A percentile compares a stretch with the other conserved stretches of the same genome.
Conservation (phyloP, 805 yeast genomes). For the Metschnikowia proteae region DNA sequence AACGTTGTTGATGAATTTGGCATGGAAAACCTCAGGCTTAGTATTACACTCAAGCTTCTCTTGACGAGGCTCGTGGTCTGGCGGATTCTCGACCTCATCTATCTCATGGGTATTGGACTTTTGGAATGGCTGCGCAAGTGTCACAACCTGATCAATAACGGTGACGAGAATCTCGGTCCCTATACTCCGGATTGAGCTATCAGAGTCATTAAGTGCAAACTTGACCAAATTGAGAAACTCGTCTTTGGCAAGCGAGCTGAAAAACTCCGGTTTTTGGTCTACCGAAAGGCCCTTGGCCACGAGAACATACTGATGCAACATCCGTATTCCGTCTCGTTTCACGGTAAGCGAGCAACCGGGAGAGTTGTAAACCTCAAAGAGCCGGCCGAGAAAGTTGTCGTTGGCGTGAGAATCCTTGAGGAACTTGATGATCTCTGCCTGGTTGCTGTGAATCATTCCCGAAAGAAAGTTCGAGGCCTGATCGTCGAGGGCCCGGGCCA, state of each 20-base stretch:
- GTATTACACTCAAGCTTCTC: conserved; percentile 10
- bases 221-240: conserved; percentile 70
- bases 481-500: conserved; percentile 81
- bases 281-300: conserved; percentile 67
- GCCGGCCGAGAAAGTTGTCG: conserved; percentile 46
- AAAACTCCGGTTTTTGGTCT: conserved; percentile 61
- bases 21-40: conserved; percentile 20
- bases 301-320: conserved; percentile 74
- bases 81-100: conserved; percentile 23
- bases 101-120: conserved; percentile 16
- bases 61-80: neutral
- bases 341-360: conserved; percentile 11
- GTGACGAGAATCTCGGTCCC: conserved; percentile 80
- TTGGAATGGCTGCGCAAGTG: conserved; percentile 46
- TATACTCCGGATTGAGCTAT: conserved; percentile 50
- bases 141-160: conserved; percentile 79
- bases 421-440: conserved; percentile 59
- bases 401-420: conserved; percentile 45
- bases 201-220: conserved; percentile 61
- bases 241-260: conserved; percentile 53
- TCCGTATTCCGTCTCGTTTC: conserved; percentile 65
- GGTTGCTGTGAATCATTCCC: conserved; percentile 64
- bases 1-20: conserved; percentile 52
- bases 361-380: conserved; percentile 55
- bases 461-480: conserved; percentile 63